phyloP scores from a whole-genome alignment of 1,284 basidiomycete species.

The Puccinia polysora region DNA sequence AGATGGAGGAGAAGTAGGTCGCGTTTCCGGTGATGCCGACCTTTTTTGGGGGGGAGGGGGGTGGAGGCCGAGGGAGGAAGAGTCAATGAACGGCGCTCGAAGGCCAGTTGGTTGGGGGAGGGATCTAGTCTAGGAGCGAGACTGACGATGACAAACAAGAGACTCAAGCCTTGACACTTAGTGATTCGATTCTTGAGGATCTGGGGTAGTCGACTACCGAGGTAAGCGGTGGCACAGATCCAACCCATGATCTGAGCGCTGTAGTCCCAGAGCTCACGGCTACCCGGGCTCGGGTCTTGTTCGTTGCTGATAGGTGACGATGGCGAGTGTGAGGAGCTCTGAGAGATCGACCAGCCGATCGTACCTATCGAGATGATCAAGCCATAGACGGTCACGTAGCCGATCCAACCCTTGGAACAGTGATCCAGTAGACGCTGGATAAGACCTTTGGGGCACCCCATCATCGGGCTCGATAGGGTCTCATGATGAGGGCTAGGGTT shows the following conservation, averaged over 20 bases:
- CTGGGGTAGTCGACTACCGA: conserved; percentile 50
- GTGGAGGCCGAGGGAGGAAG: neutral
- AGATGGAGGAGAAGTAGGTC: conserved; percentile 36
- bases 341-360: conserved; percentile 27
- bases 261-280: conserved; percentile 24
- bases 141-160: conserved; percentile 50
- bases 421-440: too few species aligned
- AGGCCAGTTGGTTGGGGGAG: neutral
- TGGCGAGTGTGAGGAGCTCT: neutral
- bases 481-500: too few species aligned
- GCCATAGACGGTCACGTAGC: conserved; percentile 20
- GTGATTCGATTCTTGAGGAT: conserved; percentile 53
- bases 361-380: conserved; percentile 21
- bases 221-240: conserved; percentile 32
- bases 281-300: neutral
- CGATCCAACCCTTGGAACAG: neutral
- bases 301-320: neutral
- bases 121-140: neutral
- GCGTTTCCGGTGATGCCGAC: conserved; percentile 40
- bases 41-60: too few species aligned
- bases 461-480: too few species aligned
- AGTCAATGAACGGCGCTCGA: neutral
- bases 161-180: conserved; percentile 52
- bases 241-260: conserved; percentile 36
- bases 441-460: too few species aligned